phyloP scores from a whole-genome alignment of 345 rosid genomes.

The Cardamine resedifolia region DNA sequence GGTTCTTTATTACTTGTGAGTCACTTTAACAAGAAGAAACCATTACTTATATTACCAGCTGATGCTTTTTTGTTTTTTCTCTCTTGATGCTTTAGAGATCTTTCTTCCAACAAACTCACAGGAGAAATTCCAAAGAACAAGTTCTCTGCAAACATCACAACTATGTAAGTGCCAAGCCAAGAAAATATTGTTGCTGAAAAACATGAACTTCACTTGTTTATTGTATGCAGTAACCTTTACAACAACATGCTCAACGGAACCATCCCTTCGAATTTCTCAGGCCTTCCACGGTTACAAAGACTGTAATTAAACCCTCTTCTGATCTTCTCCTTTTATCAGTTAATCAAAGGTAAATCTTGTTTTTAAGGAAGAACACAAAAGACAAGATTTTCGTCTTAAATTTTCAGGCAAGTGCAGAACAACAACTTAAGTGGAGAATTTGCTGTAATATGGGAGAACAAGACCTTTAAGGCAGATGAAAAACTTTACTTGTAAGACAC shows the following conservation, averaged over 20 bases:
- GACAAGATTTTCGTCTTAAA: background rate
- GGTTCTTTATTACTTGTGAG: constrained; percentile 48
- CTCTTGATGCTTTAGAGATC: constrained; percentile 44
- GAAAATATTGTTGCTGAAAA: constrained; percentile 1
- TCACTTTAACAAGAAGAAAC: constrained; percentile 4
- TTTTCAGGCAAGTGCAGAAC: constrained; percentile 43
- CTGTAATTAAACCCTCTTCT: constrained; percentile 42
- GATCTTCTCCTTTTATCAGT: background rate
- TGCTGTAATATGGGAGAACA: constrained; percentile 51
- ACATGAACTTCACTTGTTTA: background rate
- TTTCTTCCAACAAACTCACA: constrained; percentile 45
- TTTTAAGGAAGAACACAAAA: background rate
- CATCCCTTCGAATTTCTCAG: constrained; percentile 55
- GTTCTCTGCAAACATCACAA: constrained; percentile 46
- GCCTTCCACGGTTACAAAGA: constrained; percentile 54
- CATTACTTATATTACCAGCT: background rate
- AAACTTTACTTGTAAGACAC: constrained; percentile 44
- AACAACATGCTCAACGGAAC: constrained; percentile 53
- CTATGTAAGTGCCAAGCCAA: constrained; percentile 41
- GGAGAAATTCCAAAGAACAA: constrained; percentile 51
- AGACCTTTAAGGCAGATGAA: constrained; percentile 18
- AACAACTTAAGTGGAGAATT: constrained; percentile 46
- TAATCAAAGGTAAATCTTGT: background rate
- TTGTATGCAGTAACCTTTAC: constrained; percentile 53
- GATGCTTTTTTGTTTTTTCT: background rate